Evolutionary conservation across 176 grass and related monocot genomes (phyloP).

Genomic region (Phoenix roebelenii): DNA sequence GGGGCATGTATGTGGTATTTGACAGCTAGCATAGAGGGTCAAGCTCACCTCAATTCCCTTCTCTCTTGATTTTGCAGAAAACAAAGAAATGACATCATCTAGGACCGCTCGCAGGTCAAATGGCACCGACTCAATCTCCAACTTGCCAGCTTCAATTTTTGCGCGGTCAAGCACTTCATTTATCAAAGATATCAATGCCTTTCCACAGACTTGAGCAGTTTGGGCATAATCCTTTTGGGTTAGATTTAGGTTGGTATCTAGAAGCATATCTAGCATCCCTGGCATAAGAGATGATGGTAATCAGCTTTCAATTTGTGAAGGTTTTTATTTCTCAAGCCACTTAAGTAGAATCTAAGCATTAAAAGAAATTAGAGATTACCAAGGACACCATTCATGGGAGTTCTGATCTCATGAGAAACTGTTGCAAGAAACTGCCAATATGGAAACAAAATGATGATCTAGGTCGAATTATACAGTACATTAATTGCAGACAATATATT

Average conservation of each 20-base stretch:
- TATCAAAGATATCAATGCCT: slow-evolving; percentile 77
- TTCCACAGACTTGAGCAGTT: slow-evolving; percentile 92
- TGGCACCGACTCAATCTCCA: slow-evolving; percentile 70
- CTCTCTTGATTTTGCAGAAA: slow-evolving; percentile 70
- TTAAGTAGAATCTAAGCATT: background rate
- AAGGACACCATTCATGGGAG: slow-evolving; percentile 97
- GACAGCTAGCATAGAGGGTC: background rate
- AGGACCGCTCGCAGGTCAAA: slow-evolving; percentile 82
- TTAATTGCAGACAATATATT: slow-evolving; percentile 2
- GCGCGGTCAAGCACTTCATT: slow-evolving; percentile 97
- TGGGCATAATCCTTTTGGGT: slow-evolving; percentile 86
- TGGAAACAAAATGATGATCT: slow-evolving; percentile 15
- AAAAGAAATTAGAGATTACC: slow-evolving; percentile 35
- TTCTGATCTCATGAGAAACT: slow-evolving; percentile 99
- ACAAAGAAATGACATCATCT: slow-evolving; percentile 83
- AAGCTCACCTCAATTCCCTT: slow-evolving; percentile 76
- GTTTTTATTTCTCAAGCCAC: no score
- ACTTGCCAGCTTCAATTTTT: slow-evolving; percentile 85
- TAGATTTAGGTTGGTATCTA: slow-evolving; percentile 66
- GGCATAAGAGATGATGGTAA: background rate
- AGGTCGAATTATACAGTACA: slow-evolving; percentile 12
- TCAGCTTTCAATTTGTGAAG: no score
- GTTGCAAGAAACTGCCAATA: slow-evolving; percentile 89
- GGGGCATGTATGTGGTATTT: background rate
- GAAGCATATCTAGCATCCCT: slow-evolving; percentile 98